Conservation (phyloP, 352 stramenopile species). For the Pelagophyceae sp. region DNA sequence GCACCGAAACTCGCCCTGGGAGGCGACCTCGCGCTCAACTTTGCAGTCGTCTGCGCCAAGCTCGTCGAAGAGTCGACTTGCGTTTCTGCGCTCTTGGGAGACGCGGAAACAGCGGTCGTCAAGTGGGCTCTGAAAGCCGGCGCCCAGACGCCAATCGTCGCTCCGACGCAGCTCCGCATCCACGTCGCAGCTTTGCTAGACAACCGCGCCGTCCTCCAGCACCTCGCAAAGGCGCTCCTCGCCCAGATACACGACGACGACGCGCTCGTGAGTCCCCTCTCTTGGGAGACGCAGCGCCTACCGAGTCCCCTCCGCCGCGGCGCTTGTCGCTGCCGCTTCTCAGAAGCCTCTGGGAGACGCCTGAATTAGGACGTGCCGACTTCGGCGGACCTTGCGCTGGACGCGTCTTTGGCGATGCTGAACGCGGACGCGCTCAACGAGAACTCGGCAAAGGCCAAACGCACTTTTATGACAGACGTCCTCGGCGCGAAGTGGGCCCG, state of each 20-base stretch:
- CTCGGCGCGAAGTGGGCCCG: conserved; percentile 3
- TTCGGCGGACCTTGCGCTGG: neutral
- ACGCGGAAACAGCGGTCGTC: no score
- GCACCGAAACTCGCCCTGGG: neutral
- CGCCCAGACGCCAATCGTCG: no score
- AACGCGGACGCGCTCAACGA: neutral
- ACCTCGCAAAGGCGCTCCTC: neutral
- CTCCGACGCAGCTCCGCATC: no score
- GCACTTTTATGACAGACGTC: neutral
- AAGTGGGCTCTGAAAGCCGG: no score
- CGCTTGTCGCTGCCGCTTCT: neutral
- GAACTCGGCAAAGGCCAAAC: neutral
- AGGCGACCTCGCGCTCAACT: neutral
- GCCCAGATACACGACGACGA: neutral
- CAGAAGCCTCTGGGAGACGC: neutral
- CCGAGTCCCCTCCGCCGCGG: neutral
- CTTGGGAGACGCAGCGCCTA: neutral
- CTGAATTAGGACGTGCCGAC: neutral
- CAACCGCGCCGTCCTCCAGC: neutral
- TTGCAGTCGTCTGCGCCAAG: neutral
- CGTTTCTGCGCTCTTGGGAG: no score
- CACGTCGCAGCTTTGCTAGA: neutral
- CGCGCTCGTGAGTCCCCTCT: neutral
- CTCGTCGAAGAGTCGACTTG: no score
- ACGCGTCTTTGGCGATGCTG: neutral